Evolutionary conservation across 495 filamentous ascomycete species (phyloP).

Genomic region (Daldinia concentrica): DNA sequence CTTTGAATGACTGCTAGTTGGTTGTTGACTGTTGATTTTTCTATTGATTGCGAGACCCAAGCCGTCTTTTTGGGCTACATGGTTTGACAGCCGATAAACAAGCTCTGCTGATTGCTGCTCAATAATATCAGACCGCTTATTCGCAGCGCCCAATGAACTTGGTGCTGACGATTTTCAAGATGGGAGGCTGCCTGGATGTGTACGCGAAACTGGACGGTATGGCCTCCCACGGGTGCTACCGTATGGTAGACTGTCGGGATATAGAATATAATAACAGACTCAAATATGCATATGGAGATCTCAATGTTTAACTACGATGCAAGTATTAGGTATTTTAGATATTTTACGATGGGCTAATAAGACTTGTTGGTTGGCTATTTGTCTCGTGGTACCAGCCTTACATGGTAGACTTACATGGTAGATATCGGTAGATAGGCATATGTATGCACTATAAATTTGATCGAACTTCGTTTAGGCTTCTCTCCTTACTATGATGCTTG

Average conservation of each 20-base stretch:
- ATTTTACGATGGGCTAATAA: background rate
- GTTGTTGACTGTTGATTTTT: conserved; percentile 2
- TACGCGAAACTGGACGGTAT: conserved; percentile 28
- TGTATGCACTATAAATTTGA: conserved; percentile 4
- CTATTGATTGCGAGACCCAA: conserved; percentile 2
- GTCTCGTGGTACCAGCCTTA: background rate
- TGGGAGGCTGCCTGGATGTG: conserved; percentile 7
- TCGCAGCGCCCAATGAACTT: conserved; percentile 3
- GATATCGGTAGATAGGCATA: background rate
- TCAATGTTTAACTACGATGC: conserved; percentile 13
- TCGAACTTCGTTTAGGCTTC: conserved; percentile 15
- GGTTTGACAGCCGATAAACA: conserved; percentile 4
- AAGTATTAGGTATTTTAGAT: background rate
- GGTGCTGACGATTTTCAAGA: conserved; percentile 7
- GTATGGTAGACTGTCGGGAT: conserved; percentile 21
- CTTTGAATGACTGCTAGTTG: background rate
- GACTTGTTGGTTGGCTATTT: background rate
- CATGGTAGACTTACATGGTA: background rate
- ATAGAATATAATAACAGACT: conserved; percentile 20
- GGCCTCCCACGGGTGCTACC: conserved; percentile 6
- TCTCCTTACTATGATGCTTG: conserved; percentile 12
- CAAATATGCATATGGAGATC: conserved; percentile 35
- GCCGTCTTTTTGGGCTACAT: background rate
- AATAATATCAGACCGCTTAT: conserved; percentile 12
- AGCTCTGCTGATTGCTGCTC: background rate